Percentiles rank a stretch among this genome's conserved stretches.
Evolutionary conservation across 1,139 yeast genomes (phyloP).

Genomic region (Candida gigantensis): DNA sequence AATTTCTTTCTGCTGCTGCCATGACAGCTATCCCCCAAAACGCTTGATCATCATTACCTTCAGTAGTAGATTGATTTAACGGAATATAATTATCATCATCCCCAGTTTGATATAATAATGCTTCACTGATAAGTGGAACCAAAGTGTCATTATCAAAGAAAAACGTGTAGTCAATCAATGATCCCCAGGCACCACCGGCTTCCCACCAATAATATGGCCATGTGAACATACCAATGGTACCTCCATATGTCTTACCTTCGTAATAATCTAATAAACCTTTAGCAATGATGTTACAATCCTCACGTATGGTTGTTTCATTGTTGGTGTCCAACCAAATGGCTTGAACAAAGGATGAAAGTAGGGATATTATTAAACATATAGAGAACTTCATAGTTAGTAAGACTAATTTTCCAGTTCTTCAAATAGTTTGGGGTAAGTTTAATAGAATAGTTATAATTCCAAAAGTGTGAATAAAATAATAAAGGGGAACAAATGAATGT

Average conservation of each 20-base stretch:
- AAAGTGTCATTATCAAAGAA: constrained; percentile 65
- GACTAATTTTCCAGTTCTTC: background rate
- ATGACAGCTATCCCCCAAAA: constrained; percentile 87
- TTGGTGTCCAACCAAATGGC: constrained; percentile 39
- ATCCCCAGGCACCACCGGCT: constrained; percentile 87
- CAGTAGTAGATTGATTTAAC: constrained; percentile 69
- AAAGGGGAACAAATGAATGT: no score
- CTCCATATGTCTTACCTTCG: constrained; percentile 64
- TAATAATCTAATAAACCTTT: constrained; percentile 74
- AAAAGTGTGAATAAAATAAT: no score
- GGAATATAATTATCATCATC: constrained; percentile 71
- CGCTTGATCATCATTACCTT: constrained; percentile 93
- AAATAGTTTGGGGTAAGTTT: background rate
- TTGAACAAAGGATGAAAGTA: constrained; percentile 9
- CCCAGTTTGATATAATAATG: constrained; percentile 69
- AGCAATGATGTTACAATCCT: constrained; percentile 58
- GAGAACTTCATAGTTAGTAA: constrained; percentile 3
- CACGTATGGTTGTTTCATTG: constrained; percentile 36
- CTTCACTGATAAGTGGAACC: constrained; percentile 53
- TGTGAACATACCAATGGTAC: constrained; percentile 74
- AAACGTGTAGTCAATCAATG: constrained; percentile 66
- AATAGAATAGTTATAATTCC: no score
- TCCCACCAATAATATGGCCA: constrained; percentile 93
- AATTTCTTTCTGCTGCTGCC: constrained; percentile 82
- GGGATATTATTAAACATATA: constrained; percentile 5